A percentile compares a stretch with the other conserved stretches of the same genome.
Conservation (phyloP, 2,329 filamentous ascomycete species). For the Elsinoe fawcettii region DNA sequence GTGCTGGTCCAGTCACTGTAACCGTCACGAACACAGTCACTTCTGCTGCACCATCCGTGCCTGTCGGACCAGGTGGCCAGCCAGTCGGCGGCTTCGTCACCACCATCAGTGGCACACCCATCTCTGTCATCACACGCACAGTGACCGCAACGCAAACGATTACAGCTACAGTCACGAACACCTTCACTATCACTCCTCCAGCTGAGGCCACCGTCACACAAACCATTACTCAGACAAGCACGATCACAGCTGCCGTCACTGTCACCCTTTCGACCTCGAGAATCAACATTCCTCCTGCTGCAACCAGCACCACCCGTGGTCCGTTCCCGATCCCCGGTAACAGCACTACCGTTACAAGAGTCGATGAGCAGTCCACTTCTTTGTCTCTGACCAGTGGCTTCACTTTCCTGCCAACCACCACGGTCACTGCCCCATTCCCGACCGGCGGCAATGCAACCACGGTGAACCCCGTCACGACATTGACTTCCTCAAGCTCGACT, state of each 20-base stretch:
- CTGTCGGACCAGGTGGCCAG: background rate
- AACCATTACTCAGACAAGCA: conserved; percentile 1
- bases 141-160: conserved; percentile 6
- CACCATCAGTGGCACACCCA: background rate
- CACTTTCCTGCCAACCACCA: background rate
- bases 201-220: conserved; percentile 9
- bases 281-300: conserved; percentile 4
- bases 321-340: background rate
- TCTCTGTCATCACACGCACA: conserved; percentile 9
- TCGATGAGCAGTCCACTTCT: background rate
- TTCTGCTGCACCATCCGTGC: background rate
- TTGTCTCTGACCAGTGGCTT: background rate
- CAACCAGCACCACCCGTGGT: background rate
- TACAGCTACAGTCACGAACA: conserved; percentile 12
- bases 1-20: background rate
- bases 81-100: background rate
- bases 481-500: background rate
- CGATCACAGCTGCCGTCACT: conserved; percentile 15
- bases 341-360: background rate
- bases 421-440: background rate
- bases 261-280: background rate
- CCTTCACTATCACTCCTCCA: conserved; percentile 8
- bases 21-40: conserved; percentile 7
- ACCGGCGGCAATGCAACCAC: background rate
- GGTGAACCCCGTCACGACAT: background rate